Base-by-base conservation (phyloP, 2,329 filamentous ascomycete genomes). In the Aspergillus sp. region DNA sequence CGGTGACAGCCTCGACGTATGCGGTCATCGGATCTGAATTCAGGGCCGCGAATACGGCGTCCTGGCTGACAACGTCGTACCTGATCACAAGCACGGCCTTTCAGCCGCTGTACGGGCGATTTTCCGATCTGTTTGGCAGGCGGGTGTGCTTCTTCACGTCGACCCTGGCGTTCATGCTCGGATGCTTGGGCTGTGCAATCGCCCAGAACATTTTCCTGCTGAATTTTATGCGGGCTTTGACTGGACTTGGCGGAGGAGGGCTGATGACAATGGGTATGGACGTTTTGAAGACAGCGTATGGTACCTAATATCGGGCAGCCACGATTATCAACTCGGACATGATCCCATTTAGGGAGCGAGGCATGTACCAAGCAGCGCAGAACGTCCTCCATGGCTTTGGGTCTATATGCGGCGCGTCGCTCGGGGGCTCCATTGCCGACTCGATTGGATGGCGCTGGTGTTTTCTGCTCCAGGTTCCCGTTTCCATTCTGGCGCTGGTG, bases 311-410 rank as follows among this genome's bases (percentile, higher is more conserved):
- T 15, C 6, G 24, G 20, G 17, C 14, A 60, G 57, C 74, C 2
- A 75, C 69, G 4, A 83, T 86, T 34, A 75, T 86, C 40, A 75
- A 79, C 12, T 81, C 78, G 35, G 82, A 86, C 53, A 59, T 86
- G 29, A 80, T 88, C 22, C 79, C 79, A 1, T 82, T 86, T 42
- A 73, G 82, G 61, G 78, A 66, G 40, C 67, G 82, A n/a, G 80
- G 81, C 3, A 71, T 72, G 3, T 88, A 82, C 45, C 82, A 88
- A 51, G 78, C 78, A 10, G 45, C 51, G 7, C 74, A 79, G 41
- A 80, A 80, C 37, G 71, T 65, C 11, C 64, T 78, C 20, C 70
- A 72, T 36, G 77, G 76, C 1, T 75, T 79, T 39, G 76, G 76
- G 0, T 69, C 74, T 2, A 73, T 79, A 20, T 78, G 74, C 22